Conservation (phyloP, 257 asterid species). For the Solanum stenotomum region DNA sequence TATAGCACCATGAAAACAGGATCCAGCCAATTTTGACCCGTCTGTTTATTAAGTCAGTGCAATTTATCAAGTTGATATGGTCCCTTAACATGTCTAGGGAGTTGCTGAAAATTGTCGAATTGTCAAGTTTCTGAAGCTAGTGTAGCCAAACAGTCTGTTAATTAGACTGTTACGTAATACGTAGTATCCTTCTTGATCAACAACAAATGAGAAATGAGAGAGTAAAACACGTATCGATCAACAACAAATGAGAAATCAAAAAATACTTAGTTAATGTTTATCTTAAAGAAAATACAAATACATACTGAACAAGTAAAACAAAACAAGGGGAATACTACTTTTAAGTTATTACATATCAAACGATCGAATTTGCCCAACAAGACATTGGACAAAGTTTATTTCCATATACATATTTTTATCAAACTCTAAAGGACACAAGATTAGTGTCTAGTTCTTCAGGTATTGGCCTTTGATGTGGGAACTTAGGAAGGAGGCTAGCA, state of each 20-base stretch:
- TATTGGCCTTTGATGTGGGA: slow-evolving; percentile 19
- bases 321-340: background rate
- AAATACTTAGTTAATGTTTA: too few species aligned
- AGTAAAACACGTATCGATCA: background rate
- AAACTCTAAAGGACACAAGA: slow-evolving; percentile 30
- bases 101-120: too few species aligned
- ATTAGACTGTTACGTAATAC: too few species aligned
- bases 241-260: background rate
- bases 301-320: background rate
- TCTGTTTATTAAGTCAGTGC: too few species aligned
- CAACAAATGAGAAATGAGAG: background rate
- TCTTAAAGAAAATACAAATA: background rate
- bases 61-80: too few species aligned
- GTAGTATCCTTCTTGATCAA: background rate
- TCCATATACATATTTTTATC: background rate
- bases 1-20: background rate
- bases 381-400: background rate
- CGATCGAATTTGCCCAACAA: background rate
- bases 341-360: background rate
- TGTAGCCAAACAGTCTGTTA: too few species aligned
- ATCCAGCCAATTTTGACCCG: background rate
- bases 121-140: too few species aligned
- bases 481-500: slow-evolving; percentile 29
- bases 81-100: too few species aligned
- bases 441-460: slow-evolving; percentile 31